These are phyloP conservation scores for Tetracentron sinense DNA, from an alignment of 164 flowering plant genomes.

Conservation along the genomic window DNA sequence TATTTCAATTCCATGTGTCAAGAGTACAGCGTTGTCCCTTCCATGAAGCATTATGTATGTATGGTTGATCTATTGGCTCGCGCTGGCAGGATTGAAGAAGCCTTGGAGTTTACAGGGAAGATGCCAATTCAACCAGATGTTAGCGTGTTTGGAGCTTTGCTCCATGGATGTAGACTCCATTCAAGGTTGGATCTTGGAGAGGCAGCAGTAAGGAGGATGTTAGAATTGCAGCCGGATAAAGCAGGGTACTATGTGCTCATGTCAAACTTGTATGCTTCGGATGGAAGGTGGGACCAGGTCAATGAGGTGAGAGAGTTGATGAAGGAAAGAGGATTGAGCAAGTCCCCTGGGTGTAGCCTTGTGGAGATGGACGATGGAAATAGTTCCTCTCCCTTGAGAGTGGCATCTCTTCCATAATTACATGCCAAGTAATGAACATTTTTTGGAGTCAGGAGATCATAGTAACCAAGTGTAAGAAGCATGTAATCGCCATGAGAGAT, in stretches of 20 bases:
- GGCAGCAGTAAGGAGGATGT: slow-evolving; percentile 48
- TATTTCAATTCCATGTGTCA: slow-evolving; percentile 48
- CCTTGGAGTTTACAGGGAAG: slow-evolving; percentile 46
- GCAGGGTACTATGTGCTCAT: slow-evolving; percentile 58
- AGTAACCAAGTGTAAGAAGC: background rate
- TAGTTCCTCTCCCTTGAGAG: slow-evolving; percentile 14
- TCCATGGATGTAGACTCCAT: slow-evolving; percentile 67
- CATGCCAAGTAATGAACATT: background rate
- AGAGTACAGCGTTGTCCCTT: slow-evolving; percentile 44
- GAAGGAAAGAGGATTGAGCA: slow-evolving; percentile 50
- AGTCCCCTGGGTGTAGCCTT: slow-evolving; percentile 50
- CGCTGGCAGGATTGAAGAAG: slow-evolving; percentile 69
- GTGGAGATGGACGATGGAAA: slow-evolving; percentile 32
- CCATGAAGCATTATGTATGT: slow-evolving; percentile 69
- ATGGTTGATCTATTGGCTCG: slow-evolving; percentile 74
- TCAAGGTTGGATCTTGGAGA: slow-evolving; percentile 65
- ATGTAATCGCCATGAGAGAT: too few relatives aligned
- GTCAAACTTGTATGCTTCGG: slow-evolving; percentile 52
- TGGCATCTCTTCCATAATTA: slow-evolving; percentile 12
- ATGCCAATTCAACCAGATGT: slow-evolving; percentile 59
- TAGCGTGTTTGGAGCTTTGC: slow-evolving; percentile 56
- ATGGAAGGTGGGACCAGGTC: slow-evolving; percentile 55
- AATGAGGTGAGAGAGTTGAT: slow-evolving; percentile 51
- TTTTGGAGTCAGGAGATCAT: background rate
- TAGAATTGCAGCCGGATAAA: slow-evolving; percentile 47